Percentiles rank a stretch among this genome's conserved stretches.
These are phyloP conservation scores for Sutorius australiensis DNA, from an alignment of 768 basidiomycete genomes.

Conservation along the genomic window DNA sequence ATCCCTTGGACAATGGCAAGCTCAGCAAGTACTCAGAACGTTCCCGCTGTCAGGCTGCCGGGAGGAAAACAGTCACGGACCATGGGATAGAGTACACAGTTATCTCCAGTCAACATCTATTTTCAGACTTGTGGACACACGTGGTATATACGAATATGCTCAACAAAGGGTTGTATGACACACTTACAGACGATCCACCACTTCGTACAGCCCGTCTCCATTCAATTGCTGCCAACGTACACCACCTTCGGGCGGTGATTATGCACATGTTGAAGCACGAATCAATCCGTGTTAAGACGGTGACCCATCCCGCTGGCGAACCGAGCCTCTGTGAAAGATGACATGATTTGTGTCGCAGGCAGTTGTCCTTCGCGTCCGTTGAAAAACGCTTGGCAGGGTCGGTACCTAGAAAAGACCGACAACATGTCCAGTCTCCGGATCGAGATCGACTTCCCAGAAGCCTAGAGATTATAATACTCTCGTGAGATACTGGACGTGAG, in stretches of 20 bases:
- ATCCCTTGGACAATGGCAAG: conserved; percentile 6
- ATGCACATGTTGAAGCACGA: conserved; percentile 41
- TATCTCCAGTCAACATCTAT: not conserved
- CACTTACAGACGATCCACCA: not conserved
- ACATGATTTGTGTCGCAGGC: not conserved
- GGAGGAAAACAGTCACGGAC: conserved; percentile 24
- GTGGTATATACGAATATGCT: conserved; percentile 10
- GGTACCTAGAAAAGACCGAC: conserved; percentile 72
- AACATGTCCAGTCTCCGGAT: conserved; percentile 74
- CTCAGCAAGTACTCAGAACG: not conserved
- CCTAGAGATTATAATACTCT: conserved; percentile 38
- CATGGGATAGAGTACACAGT: not conserved
- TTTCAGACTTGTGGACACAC: conserved; percentile 3
- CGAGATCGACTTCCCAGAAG: conserved; percentile 88
- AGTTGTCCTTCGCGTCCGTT: conserved; percentile 15
- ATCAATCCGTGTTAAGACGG: conserved; percentile 39
- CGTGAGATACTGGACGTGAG: conserved; percentile 9
- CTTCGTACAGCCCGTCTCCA: not conserved
- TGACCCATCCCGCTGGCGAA: conserved; percentile 8
- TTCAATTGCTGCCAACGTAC: conserved; percentile 11
- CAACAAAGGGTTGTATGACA: conserved; percentile 1
- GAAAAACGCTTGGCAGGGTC: conserved; percentile 11
- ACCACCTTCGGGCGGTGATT: conserved; percentile 10
- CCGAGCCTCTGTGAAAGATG: conserved; percentile 24
- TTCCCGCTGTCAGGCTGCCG: conserved; percentile 33